Evolutionary conservation across 805 yeast species (phyloP).

Genomic region (Candida germanica): DNA sequence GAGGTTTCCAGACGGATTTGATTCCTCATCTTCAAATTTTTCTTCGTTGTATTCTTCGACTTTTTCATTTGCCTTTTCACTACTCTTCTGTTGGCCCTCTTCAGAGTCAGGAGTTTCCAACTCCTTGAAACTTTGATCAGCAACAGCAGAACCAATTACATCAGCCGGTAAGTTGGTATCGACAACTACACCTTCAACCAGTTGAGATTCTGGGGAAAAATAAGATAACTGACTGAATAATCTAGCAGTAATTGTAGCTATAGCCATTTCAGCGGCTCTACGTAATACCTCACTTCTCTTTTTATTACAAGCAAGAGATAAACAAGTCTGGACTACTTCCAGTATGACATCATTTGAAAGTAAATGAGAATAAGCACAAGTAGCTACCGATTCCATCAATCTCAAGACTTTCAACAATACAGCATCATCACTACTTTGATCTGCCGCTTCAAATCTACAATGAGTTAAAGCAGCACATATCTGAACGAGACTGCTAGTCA

Average conservation of each 20-base stretch:
- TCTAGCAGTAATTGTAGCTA: conserved; percentile 64
- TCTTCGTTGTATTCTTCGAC: neutral
- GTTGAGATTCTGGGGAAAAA: neutral
- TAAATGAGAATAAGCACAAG: conserved; percentile 60
- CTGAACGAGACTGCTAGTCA: conserved; percentile 59
- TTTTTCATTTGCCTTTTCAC: neutral
- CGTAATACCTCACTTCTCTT: conserved; percentile 86
- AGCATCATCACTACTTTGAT: conserved; percentile 88
- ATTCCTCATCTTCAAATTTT: neutral
- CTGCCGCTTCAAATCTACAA: conserved; percentile 94
- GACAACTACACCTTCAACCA: conserved; percentile 35
- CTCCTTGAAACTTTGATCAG: neutral
- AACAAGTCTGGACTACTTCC: conserved; percentile 87
- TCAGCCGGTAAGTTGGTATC: conserved; percentile 51
- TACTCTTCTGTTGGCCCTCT: too few relatives aligned
- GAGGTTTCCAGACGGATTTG: neutral
- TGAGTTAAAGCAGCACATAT: conserved; percentile 78
- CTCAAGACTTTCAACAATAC: conserved; percentile 80
- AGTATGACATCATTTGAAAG: conserved; percentile 79
- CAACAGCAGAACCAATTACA: conserved; percentile 48
- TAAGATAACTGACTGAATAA: conserved; percentile 58
- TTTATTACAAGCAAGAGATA: conserved; percentile 89
- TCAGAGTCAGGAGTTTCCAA: neutral
- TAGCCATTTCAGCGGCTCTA: conserved; percentile 82
- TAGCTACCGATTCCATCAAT: conserved; percentile 62